These are phyloP conservation scores for Amaranthus tricolor DNA, from an alignment of 179 eudicot species.

Conservation along the genomic window DNA sequence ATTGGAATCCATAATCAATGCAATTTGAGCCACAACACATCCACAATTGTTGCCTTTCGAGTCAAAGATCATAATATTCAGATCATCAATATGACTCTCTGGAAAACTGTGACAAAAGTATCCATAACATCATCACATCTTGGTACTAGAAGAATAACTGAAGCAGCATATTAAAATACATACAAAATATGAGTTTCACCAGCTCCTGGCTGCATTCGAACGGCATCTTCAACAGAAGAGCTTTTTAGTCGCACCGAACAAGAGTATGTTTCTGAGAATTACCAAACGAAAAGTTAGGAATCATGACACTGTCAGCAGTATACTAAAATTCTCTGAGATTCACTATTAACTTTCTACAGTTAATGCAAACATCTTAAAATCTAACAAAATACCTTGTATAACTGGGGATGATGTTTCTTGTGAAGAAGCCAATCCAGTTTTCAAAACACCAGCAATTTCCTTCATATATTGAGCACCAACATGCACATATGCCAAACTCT, in stretches of 20 bases:
- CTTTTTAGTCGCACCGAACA: constrained; percentile 74
- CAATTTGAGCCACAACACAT: constrained; percentile 73
- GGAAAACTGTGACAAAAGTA: constrained; percentile 58
- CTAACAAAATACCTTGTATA: constrained; percentile 54
- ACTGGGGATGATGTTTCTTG: constrained; percentile 44
- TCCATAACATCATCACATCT: constrained; percentile 13
- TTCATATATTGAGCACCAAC: constrained; percentile 51
- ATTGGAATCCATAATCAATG: constrained; percentile 64
- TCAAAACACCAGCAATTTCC: constrained; percentile 29
- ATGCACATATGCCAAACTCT: constrained; percentile 74
- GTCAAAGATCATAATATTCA: constrained; percentile 62
- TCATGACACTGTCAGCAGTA: background rate
- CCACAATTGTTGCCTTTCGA: constrained; percentile 72
- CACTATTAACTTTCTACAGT: too few species aligned
- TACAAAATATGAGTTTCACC: constrained; percentile 88
- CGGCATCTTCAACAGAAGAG: constrained; percentile 69
- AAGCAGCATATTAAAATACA: constrained; percentile 15
- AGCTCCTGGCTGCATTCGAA: constrained; percentile 85
- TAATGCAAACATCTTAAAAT: background rate
- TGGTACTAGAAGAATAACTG: background rate
- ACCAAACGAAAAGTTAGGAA: constrained; percentile 17
- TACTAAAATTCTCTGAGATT: too few species aligned
- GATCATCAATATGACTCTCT: constrained; percentile 74
- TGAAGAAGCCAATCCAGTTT: constrained; percentile 50
- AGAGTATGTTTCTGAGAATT: constrained; percentile 53